Base-by-base conservation (phyloP, 345 rosid species). In the Punica granatum region DNA sequence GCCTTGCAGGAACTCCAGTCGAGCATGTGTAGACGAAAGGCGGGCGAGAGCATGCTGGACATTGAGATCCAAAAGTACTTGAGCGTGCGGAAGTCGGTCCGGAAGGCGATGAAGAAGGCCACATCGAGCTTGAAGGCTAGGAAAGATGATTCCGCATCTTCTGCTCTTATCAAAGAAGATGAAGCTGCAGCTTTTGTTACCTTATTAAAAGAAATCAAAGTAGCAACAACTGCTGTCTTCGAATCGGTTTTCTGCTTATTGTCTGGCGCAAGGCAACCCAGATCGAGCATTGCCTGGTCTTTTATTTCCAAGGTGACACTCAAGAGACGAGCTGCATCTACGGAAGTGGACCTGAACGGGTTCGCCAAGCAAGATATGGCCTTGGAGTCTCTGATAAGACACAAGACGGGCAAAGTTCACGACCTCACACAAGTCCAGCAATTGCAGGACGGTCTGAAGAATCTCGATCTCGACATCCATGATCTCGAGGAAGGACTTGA, bases 401-500 rank as follows among this genome's bases (percentile, higher is more conserved):
- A 28, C 33, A 25, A 25, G 16, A 11, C 60, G 3, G 3, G 33
- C 60, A 54, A 54, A 13, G 33, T 26, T 11, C 32, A 28, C 10
- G 33, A 54, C 33, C 31, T 54, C 21, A 28, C 23, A 3, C 60
- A 54, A 54, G 60, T 54, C 26, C 30, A 54, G 26, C 32, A 54
- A 11, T 8, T 54, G 16, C 60, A 54, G 32, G 23, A 54, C 15
- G 26, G 28, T 25, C 33, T 54, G 15, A 54, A 54, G 33, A 54
- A 25, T 54, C 60, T 11, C 30, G 30, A 51, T 51, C 10, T n/a
- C 10, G 13, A 21, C 75, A 76, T 82, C 69, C 78, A 75, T 72
- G 79, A 82, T 70, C 73, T 82, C 43, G 80, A 82, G 75, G 77
- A 76, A 28, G 83, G 76, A 44, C 33, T 73, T 63, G 83, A 84